Conservation (phyloP, 495 filamentous ascomycete genomes). For the Aspergillus bertholletiae region DNA sequence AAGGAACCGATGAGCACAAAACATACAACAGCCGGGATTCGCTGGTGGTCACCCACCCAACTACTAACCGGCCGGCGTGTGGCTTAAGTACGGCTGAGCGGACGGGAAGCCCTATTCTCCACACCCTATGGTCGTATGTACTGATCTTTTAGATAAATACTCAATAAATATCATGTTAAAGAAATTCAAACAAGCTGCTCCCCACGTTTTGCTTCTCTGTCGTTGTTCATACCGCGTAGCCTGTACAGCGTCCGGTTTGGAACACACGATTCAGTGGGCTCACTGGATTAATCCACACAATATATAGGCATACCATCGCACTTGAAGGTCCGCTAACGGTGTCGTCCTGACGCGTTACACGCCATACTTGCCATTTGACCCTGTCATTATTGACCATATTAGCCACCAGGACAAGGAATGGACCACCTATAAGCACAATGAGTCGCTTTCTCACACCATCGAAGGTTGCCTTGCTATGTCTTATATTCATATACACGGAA, state of each 20-base stretch:
- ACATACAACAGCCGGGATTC: background rate
- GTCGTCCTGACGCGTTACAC: background rate
- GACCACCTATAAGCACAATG: conserved; percentile 42
- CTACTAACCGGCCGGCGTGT: background rate
- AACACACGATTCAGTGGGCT: no score
- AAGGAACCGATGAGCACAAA: background rate
- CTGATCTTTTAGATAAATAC: background rate
- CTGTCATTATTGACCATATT: background rate
- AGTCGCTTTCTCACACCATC: conserved; percentile 79
- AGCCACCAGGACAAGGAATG: conserved; percentile 2
- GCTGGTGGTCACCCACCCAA: background rate
- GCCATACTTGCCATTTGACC: background rate
- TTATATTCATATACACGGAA: conserved; percentile 77
- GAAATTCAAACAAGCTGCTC: background rate
- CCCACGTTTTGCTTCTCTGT: background rate
- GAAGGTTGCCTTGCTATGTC: conserved; percentile 75
- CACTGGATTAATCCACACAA: no score
- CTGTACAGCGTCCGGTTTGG: background rate
- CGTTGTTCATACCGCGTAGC: background rate
- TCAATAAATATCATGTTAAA: background rate
- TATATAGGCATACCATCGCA: no score
- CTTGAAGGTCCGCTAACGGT: no score
- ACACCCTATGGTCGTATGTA: background rate
- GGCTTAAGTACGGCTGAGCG: background rate
- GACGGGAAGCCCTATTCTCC: background rate